Evolutionary conservation across 306 rosid species (phyloP).

Genomic region (Glycine tomentella): DNA sequence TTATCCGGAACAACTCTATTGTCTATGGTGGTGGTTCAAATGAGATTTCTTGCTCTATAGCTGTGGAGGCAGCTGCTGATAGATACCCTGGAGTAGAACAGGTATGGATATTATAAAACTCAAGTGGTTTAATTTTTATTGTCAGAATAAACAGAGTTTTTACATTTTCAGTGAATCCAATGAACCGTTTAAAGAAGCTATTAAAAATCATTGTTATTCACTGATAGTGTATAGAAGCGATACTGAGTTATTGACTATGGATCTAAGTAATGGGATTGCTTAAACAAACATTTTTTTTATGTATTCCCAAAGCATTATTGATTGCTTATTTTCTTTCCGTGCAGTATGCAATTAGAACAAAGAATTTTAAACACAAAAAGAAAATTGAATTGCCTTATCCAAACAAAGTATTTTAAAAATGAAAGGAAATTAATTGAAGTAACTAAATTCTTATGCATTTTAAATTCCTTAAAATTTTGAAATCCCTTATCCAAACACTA

Average conservation of each 20-base stretch:
- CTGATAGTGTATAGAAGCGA: background rate
- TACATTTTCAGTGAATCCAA: background rate
- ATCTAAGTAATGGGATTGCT: background rate
- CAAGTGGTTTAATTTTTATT: background rate
- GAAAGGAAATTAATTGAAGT: no score
- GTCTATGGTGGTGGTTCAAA: constrained; percentile 99
- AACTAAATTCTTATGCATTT: no score
- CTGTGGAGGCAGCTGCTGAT: constrained; percentile 95
- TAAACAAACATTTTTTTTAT: background rate
- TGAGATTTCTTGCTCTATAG: constrained; percentile 87
- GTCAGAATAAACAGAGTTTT: background rate
- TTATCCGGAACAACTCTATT: constrained; percentile 93
- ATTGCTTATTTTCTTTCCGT: constrained; percentile 25
- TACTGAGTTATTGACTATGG: background rate
- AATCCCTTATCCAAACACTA: no score
- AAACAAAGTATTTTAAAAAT: no score
- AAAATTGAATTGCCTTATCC: no score
- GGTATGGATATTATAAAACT: constrained; percentile 53
- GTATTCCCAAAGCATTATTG: background rate
- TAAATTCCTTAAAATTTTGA: no score
- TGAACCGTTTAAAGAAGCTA: constrained; percentile 15
- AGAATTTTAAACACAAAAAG: no score
- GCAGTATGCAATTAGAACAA: constrained; percentile 98
- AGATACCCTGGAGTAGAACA: constrained; percentile 93
- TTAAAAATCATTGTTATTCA: constrained; percentile 1